A percentile compares a stretch with the other conserved stretches of the same genome.
phyloP scores from a whole-genome alignment of 495 filamentous ascomycete genomes.

The Hapsidospora chrysogenum region DNA sequence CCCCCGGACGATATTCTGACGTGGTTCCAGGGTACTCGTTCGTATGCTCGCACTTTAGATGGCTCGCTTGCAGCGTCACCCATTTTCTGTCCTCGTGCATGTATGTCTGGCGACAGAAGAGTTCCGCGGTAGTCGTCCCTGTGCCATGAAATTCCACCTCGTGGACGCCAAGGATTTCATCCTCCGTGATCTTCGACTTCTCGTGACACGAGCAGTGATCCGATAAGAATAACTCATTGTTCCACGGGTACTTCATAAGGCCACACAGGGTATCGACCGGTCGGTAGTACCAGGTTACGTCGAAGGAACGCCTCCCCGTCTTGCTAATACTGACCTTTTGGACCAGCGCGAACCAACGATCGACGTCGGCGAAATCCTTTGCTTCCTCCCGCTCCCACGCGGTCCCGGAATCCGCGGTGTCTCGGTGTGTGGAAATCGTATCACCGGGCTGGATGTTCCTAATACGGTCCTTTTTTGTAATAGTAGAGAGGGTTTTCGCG shows the following conservation, averaged over 20 bases:
- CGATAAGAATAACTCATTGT: conserved; percentile 59
- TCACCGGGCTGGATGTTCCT: conserved; percentile 17
- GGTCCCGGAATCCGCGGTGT: conserved; percentile 20
- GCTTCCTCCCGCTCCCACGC: conserved; percentile 35
- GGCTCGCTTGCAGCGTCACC: conserved; percentile 32
- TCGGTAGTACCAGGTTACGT: conserved; percentile 57
- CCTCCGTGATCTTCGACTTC: conserved; percentile 21
- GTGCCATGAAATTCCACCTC: conserved; percentile 36
- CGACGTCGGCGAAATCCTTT: conserved; percentile 17
- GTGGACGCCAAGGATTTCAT: conserved; percentile 36
- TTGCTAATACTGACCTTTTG: conserved; percentile 28
- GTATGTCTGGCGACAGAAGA: conserved; percentile 54
- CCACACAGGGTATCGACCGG: conserved; percentile 49
- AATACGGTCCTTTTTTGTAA: neutral
- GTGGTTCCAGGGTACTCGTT: conserved; percentile 1
- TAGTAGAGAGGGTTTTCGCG: neutral
- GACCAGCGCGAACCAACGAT: conserved; percentile 50
- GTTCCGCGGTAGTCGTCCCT: conserved; percentile 25
- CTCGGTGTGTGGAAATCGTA: conserved; percentile 23
- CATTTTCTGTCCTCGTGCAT: conserved; percentile 28
- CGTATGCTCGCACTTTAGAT: conserved; percentile 20
- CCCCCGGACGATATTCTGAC: conserved; percentile 23
- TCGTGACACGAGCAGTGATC: conserved; percentile 55
- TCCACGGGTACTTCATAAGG: conserved; percentile 44
- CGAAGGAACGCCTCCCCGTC: conserved; percentile 23